Base-by-base conservation (phyloP, 2,329 filamentous ascomycete genomes). In the Aspergillus tubingensis region DNA sequence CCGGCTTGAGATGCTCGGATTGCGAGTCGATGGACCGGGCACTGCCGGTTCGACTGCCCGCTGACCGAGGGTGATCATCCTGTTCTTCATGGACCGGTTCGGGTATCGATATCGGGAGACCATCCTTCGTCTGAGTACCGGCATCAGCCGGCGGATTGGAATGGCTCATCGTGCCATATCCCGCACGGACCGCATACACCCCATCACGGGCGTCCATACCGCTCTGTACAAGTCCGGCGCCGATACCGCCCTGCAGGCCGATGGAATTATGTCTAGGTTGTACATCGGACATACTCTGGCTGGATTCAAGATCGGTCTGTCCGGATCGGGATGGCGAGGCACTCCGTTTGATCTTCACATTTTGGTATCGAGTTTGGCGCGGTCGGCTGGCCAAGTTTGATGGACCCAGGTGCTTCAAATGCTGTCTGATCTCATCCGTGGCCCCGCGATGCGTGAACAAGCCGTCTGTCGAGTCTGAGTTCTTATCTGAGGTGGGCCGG, bases 291-390 rank as follows among this genome's bases (percentile, higher is more conserved):
- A 76, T 80, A 8, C 72, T 79, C 59, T 83, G 81, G 5, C 65
- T 62, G 8, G 76, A 73, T 23, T 74, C 73, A 10, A 69, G 43
- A 32, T 75, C 72, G 2, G 71, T 79, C 65, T 77, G 48, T 72
- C 72, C 61, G 59, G 73, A 71, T 64, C 75, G 58, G 60, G 66
- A 66, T n/a, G 73, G 70, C 25, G 73, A 72, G 57, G 61, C 65
- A 67, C 77, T 68, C 13, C 85, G 86, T 72, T 89, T 89, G 73
- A 89, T 88, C 73, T 88, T 88, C 63, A 89, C 86, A 8, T 81
- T 82, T 59, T 82, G 82, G 72, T 85, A 88, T 38, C 86, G 84
- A 6, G 86, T 89, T 38, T 82, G 75, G 56, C 85, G 84, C 2
- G 86, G 86, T 44, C 82, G 79, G 63, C 80, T 86, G 19, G 86